These are phyloP conservation scores for Termitomyces bulborhizus DNA, from an alignment of 768 basidiomycete species.

Conservation along the genomic window DNA sequence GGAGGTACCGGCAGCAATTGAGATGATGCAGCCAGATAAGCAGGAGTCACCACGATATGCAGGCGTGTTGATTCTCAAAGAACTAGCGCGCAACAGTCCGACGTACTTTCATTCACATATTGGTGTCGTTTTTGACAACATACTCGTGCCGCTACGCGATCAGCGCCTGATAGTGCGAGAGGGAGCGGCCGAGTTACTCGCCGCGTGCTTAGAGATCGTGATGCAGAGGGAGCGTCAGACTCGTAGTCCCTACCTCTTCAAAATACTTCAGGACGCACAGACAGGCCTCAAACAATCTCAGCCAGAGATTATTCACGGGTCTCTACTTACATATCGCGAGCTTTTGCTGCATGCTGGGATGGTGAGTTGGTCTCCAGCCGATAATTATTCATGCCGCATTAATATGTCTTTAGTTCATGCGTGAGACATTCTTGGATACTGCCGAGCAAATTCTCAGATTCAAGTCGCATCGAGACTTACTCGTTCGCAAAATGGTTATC, in stretches of 20 bases:
- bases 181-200: constrained; percentile 89
- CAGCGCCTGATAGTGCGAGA: constrained; percentile 87
- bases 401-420: constrained; percentile 64
- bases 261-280: constrained; percentile 88
- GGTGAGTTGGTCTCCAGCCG: constrained; percentile 41
- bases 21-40: constrained; percentile 72
- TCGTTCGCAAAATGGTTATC: constrained; percentile 92
- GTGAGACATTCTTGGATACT: constrained; percentile 76
- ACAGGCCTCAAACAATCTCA: constrained; percentile 71
- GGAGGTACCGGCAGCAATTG: constrained; percentile 82
- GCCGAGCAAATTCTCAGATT: constrained; percentile 89
- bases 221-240: constrained; percentile 64
- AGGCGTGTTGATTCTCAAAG: constrained; percentile 90
- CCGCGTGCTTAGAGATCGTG: constrained; percentile 87
- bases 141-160: constrained; percentile 86
- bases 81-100: constrained; percentile 85
- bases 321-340: constrained; percentile 85
- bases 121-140: constrained; percentile 83
- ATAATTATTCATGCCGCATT: not conserved
- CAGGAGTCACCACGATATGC: constrained; percentile 86
- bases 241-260: constrained; percentile 59
- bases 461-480: constrained; percentile 78
- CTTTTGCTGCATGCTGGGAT: constrained; percentile 90
- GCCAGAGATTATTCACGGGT: constrained; percentile 90
- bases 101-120: constrained; percentile 87